Evolutionary conservation across 2,329 filamentous ascomycete species (phyloP), one percentile per base, ranked within the genome.

Genomic region (Penicillium sp.): DNA sequence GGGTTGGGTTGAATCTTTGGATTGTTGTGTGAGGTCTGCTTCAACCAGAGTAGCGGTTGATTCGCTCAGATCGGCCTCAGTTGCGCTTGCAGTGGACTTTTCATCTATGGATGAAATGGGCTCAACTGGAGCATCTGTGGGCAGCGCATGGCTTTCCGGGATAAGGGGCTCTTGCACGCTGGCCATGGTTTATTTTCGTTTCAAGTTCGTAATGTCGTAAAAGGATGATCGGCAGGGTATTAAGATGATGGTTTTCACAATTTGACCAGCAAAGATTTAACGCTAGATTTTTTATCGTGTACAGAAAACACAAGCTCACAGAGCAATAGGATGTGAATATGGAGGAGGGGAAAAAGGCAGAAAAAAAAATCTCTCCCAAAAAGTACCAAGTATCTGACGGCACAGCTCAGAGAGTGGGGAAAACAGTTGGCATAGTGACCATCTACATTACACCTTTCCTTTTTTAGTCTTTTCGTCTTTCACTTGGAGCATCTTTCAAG

Each of bases 211-310:
- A 50, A 55, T 52, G 59, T 67, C 59, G 59, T 67, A 53, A 67
- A 65, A 47, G 61, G 25, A 64, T 56, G 54, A 62, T 66, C 50
- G 48, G 33, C 3, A 57, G 44, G 53, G 43, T 51, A 54, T 38
- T 46, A 57, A 36, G 41, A 52, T 31, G 36, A 10, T 38, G 36
- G 27, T 27, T 27, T 61, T 62, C 58, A 61, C 63, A 63, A 66
- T 60, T 66, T 67, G 65, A 64, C 65, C 65, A 65, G 65, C 65
- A 66, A 66, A 66, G 54, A 53, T 60, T 57, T 56, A 66, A 65
- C 53, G 58, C 60, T 57, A 41, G 55, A 57, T 47, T 44, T 41
- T 23, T 3, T 58, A 56, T 55, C 53, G 60, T 64, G 60, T 65
- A 67, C 60, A 66, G 43, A 54, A 50, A 55, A 38, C 50, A 56